Percentiles rank a stretch among this genome's conserved stretches.
phyloP scores from a whole-genome alignment of 129 eudicot species.

The Helianthus tuberosus region DNA sequence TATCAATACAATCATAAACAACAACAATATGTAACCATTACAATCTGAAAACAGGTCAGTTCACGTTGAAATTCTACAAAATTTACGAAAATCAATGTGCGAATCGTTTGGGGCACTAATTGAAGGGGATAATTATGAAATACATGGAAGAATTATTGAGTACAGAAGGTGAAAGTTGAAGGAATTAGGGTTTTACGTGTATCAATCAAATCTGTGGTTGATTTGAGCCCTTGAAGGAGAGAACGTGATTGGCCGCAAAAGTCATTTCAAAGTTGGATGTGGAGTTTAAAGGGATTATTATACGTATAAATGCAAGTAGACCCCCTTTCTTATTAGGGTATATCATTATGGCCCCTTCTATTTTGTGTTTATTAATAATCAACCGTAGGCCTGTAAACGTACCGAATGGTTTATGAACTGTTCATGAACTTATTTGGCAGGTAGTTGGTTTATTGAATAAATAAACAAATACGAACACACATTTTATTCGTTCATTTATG shows the following conservation, averaged over 20 bases:
- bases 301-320: background rate
- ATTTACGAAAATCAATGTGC: background rate
- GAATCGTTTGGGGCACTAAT: background rate
- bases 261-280: constrained; percentile 16
- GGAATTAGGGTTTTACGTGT: constrained; percentile 42
- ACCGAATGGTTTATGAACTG: no score
- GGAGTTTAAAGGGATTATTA: background rate
- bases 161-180: background rate
- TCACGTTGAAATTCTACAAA: constrained; percentile 3
- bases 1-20: background rate
- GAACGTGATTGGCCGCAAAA: constrained; percentile 35
- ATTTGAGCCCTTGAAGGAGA: constrained; percentile 22
- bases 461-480: no score
- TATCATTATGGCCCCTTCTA: background rate
- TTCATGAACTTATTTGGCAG: no score
- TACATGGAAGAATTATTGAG: background rate
- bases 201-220: constrained; percentile 35
- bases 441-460: no score
- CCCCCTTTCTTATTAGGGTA: constrained; percentile 9
- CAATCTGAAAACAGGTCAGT: background rate
- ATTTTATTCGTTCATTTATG: no score
- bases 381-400: no score
- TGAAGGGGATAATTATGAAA: background rate
- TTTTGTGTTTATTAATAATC: no score
- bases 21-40: background rate